A percentile compares a stretch with the other conserved stretches of the same genome.
phyloP scores from a whole-genome alignment of 2,329 filamentous ascomycete species.

The Calycina marina region DNA sequence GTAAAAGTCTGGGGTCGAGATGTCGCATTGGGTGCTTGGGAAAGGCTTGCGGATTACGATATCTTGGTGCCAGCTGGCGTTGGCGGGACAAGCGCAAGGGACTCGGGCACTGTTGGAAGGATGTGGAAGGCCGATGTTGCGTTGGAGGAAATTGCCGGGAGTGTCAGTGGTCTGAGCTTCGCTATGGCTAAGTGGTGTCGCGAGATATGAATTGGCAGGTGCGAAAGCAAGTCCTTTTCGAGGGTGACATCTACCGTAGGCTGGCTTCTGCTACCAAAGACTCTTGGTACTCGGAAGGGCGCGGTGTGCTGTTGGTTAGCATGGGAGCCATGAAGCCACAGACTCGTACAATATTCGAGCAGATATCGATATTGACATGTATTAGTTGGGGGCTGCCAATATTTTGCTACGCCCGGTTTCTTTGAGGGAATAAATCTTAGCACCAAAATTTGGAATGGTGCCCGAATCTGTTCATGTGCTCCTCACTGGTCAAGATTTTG shows the following conservation, averaged over 20 bases:
- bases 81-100: slow-evolving; percentile 32
- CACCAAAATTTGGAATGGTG: too few relatives aligned
- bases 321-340: neutral
- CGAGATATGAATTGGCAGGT: slow-evolving; percentile 35
- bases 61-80: slow-evolving; percentile 54
- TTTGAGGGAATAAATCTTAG: too few relatives aligned
- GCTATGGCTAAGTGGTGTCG: slow-evolving; percentile 62
- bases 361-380: neutral
- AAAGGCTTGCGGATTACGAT: slow-evolving; percentile 52
- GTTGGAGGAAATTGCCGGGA: slow-evolving; percentile 60
- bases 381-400: neutral
- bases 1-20: slow-evolving; percentile 62
- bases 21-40: slow-evolving; percentile 62
- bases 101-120: slow-evolving; percentile 44
- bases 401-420: too few relatives aligned
- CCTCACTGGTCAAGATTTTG: too few relatives aligned
- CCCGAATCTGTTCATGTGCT: too few relatives aligned
- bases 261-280: too few relatives aligned
- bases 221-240: neutral
- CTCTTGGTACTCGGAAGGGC: neutral
- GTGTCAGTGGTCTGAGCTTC: slow-evolving; percentile 37
- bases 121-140: slow-evolving; percentile 66
- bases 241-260: neutral
- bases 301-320: neutral
- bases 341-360: neutral